Base-by-base conservation (phyloP, 1,284 basidiomycete species). In the Anthracocystis walkeri region DNA sequence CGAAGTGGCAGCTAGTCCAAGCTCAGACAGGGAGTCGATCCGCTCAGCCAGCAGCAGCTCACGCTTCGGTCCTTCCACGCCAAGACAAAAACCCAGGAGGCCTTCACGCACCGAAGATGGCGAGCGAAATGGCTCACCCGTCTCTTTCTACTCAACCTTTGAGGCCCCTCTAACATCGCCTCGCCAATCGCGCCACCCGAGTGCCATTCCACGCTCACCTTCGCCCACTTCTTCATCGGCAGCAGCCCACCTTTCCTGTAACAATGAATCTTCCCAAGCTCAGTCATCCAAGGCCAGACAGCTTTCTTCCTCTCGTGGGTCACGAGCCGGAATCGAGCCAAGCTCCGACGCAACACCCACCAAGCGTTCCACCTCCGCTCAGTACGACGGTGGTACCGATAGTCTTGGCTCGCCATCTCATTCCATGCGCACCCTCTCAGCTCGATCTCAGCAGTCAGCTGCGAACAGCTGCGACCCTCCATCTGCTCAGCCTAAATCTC, bases 101-200 rank as follows among this genome's bases (percentile, higher is more conserved):
- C 38, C 49, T 6, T 64, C 60, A 25, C 66, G 52, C 23, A 54
- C 25, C 27, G 63, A 67, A 3, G 55, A 70, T 20, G 21, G 8
- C 6, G 67, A 70, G 14, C 59, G 56, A 14, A 58, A 64, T 29
- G 41, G 46, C 4, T 75, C 72, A 7, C 68, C 73, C 23, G 59
- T 67, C 58, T 75, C 68, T 7, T 71, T 75, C 48, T 63, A 75
- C 66, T 71, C 67, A 16, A 48, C 64, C 2, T 40, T 53, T 45
- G 64, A 72, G 55, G 51, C 60, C 1, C 60, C 59, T 1, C 18
- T 50, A n/a, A 64, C 52, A 38, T 64, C 68, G 11, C 64, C 64
- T 18, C 50, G 64, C 3, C 57, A 44, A n/a, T 70, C 66, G 20
- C 58, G 56, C 12, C 66, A 66, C 20, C 50, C 57, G 23, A 67